Evolutionary conservation across 2,329 filamentous ascomycete species (phyloP).

Genomic region (Colletotrichum zoysiae): DNA sequence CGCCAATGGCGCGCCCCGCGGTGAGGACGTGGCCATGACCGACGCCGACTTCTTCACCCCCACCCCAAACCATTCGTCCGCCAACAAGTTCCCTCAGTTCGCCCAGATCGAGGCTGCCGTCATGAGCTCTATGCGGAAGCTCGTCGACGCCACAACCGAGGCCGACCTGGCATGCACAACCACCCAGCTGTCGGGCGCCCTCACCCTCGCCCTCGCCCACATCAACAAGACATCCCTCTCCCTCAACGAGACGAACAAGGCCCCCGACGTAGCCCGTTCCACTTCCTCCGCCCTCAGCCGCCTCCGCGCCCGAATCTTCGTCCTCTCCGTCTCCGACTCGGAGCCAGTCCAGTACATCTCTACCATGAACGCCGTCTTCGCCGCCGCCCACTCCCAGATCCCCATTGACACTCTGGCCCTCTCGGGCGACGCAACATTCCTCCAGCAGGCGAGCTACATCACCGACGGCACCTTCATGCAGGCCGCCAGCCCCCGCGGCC

Average conservation of each 20-base stretch:
- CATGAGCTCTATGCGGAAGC: constrained; percentile 76
- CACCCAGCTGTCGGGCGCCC: constrained; percentile 89
- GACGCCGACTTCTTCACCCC: constrained; percentile 55
- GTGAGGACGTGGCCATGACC: constrained; percentile 71
- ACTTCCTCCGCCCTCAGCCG: constrained; percentile 55
- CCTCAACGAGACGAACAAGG: constrained; percentile 68
- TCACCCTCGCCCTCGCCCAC: constrained; percentile 89
- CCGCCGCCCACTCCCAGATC: constrained; percentile 87
- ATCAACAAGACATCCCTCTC: constrained; percentile 85
- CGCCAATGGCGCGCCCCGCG: constrained; percentile 46
- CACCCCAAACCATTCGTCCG: constrained; percentile 57
- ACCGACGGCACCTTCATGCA: constrained; percentile 69
- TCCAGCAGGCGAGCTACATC: constrained; percentile 86
- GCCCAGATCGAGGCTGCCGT: constrained; percentile 87
- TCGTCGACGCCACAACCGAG: constrained; percentile 77
- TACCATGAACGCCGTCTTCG: constrained; percentile 98
- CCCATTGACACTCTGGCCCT: constrained; percentile 94
- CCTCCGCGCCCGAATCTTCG: constrained; percentile 85
- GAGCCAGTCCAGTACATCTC: constrained; percentile 95
- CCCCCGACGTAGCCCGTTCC: constrained; percentile 53
- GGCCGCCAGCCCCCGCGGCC: constrained; percentile 71
- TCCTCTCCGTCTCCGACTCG: constrained; percentile 87
- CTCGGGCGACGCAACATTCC: constrained; percentile 86
- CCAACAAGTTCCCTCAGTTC: constrained; percentile 96
- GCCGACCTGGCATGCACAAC: constrained; percentile 78